Conservation (phyloP, 805 yeast species). For the Starmerella stigmatis region DNA sequence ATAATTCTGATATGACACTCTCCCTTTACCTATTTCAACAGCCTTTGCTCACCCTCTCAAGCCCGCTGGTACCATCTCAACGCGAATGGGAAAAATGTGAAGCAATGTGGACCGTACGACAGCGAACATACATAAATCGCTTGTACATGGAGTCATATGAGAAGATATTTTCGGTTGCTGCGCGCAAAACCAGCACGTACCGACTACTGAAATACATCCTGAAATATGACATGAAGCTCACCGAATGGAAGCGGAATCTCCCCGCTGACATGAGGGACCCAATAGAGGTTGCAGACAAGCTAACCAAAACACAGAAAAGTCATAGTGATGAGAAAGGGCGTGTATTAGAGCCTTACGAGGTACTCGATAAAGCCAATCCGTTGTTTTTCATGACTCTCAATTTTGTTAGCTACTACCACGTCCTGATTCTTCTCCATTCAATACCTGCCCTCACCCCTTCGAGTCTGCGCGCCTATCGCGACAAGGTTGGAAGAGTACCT, state of each 20-base stretch:
- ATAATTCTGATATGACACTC: conserved; percentile 37
- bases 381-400: background rate
- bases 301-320: background rate
- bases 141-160: conserved; percentile 17
- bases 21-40: conserved; percentile 42
- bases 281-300: conserved; percentile 1
- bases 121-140: conserved; percentile 7
- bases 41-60: conserved; percentile 32
- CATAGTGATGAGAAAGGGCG: background rate
- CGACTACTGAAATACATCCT: conserved; percentile 15
- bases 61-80: conserved; percentile 27
- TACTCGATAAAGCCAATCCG: too few species aligned
- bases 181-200: conserved; percentile 12
- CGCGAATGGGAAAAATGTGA: conserved; percentile 10
- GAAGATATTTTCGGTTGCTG: conserved; percentile 17
- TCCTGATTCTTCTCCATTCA: conserved; percentile 21
- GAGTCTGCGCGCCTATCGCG: conserved; percentile 7
- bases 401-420: conserved; percentile 17
- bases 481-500: conserved; percentile 11
- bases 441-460: conserved; percentile 24
- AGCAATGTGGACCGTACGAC: conserved; percentile 4
- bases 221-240: conserved; percentile 15
- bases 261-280: conserved; percentile 7
- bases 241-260: conserved; percentile 16
- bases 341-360: background rate